Evolutionary conservation across 352 stramenopile species (phyloP), one percentile per base, ranked within the genome.

Genomic region (Phytophthora lateralis): DNA sequence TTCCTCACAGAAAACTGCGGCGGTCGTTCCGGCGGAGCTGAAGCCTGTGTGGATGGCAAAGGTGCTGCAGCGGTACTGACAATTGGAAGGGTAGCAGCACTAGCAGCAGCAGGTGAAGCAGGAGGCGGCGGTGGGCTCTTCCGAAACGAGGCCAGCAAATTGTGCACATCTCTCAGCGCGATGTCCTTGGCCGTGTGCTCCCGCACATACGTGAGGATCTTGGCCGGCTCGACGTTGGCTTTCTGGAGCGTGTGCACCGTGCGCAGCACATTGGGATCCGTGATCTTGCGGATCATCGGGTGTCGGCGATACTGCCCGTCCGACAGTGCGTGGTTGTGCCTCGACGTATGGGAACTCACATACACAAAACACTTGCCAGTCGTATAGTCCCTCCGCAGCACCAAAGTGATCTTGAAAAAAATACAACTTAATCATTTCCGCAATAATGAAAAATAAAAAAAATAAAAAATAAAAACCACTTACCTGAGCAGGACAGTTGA

Each of bases 161-260:
- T 73, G 48, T 73, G 64, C 3, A 72, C 59, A 41, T 72, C 64
- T 53, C 39, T 55, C 21, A 66, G 18, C 27, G 18, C 46, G 12
- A 73, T 18, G 1, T 65, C 45, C 42, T 73, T 73, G 59, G 69
- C 64, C 0, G 64, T 73, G 17, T 69, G 55, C 6, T 73, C 64
- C 6, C 59, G 52, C n/a, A 73, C 57, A 32, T 69, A 73, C 48
- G 65, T 32, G n/a, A 73, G 42, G 21, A 73, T 73, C 46, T 67
- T 73, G 37, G 37, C 20, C 20, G 64, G 58, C 18, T 63, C 41
- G 12, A 73, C 64, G 2, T 69, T 53, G 1, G 64, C 64, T 21
- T 65, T 63, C 26, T 65, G 50, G 11, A 73, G 59, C 20, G 64
- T 51, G 24, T 60, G 27, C 11, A 73, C 53, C 6, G 64, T 73